These are phyloP conservation scores for Mortierella sp. DNA, from an alignment of 371 early-diverging fungal species.

Conservation along the genomic window DNA sequence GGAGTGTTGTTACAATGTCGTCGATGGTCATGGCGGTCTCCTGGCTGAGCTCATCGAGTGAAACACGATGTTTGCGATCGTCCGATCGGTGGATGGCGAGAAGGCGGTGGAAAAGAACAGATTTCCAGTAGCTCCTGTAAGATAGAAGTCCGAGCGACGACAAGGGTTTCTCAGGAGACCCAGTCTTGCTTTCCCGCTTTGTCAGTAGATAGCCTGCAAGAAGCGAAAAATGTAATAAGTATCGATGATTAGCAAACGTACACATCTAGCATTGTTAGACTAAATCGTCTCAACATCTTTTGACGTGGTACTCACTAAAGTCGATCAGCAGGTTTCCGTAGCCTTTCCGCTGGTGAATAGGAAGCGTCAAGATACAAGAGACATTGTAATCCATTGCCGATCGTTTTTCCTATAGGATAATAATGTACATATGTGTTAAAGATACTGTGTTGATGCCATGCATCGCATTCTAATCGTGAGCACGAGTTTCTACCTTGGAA, in stretches of 20 bases:
- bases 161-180: constrained; percentile 99
- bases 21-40: constrained; percentile 78
- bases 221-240: not conserved
- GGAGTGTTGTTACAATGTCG: constrained; percentile 81
- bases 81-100: constrained; percentile 57
- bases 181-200: constrained; percentile 88
- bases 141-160: constrained; percentile 98
- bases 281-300: not conserved
- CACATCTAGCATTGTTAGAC: not conserved
- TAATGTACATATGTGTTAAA: constrained; percentile 16
- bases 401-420: constrained; percentile 86
- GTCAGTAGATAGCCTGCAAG: constrained; percentile 87
- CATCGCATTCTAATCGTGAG: not conserved
- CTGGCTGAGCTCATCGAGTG: constrained; percentile 71
- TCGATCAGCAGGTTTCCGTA: constrained; percentile 98
- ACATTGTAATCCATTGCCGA: constrained; percentile 95
- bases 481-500: constrained; percentile 81
- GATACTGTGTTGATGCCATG: not conserved
- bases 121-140: constrained; percentile 93
- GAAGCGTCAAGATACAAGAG: constrained; percentile 98
- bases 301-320: constrained; percentile 77
- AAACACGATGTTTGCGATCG: constrained; percentile 57
- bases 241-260: not conserved
- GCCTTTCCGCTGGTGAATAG: constrained; percentile 97
- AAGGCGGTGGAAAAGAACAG: constrained; percentile 55